Evolutionary conservation across 2,329 filamentous ascomycete species (phyloP).

Genomic region (Onygenales sp.): DNA sequence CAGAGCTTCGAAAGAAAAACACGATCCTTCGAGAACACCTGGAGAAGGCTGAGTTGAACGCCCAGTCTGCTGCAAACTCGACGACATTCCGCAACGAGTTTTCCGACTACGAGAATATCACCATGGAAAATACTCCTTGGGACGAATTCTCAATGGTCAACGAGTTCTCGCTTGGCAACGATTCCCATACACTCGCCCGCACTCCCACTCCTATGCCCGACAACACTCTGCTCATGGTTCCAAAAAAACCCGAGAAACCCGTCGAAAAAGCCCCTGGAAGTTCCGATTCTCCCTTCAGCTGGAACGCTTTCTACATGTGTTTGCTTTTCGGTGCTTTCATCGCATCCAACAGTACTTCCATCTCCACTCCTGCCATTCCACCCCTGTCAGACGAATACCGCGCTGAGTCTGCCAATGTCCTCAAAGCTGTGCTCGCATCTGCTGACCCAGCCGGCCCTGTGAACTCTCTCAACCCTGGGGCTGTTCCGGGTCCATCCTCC

Average conservation of each 20-base stretch:
- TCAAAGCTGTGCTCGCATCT: slow-evolving; percentile 37
- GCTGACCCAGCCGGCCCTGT: slow-evolving; percentile 34
- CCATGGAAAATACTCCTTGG: slow-evolving; percentile 69
- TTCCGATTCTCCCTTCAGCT: slow-evolving; percentile 55
- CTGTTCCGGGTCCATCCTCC: slow-evolving; percentile 15
- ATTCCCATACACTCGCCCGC: slow-evolving; percentile 22
- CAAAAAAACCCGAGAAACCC: slow-evolving; percentile 26
- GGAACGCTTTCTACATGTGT: slow-evolving; percentile 77
- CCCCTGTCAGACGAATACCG: slow-evolving; percentile 38
- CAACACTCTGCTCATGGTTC: slow-evolving; percentile 30
- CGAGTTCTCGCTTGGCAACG: slow-evolving; percentile 40
- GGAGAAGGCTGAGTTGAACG: slow-evolving; percentile 36
- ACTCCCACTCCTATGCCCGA: slow-evolving; percentile 16
- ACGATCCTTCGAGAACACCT: slow-evolving; percentile 63
- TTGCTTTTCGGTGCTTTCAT: slow-evolving; percentile 95
- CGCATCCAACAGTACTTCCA: slow-evolving; percentile 68
- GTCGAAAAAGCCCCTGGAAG: slow-evolving; percentile 34
- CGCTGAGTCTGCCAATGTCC: slow-evolving; percentile 38
- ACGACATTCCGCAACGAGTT: slow-evolving; percentile 57
- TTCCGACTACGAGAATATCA: slow-evolving; percentile 72
- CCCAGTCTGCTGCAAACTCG: slow-evolving; percentile 34
- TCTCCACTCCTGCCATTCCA: slow-evolving; percentile 47
- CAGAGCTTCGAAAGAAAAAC: slow-evolving; percentile 87
- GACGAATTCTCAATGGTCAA: slow-evolving; percentile 71
- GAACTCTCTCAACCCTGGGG: slow-evolving; percentile 39